Conservation (phyloP, 371 early-diverging fungal species). For the Mortierella sp. region DNA sequence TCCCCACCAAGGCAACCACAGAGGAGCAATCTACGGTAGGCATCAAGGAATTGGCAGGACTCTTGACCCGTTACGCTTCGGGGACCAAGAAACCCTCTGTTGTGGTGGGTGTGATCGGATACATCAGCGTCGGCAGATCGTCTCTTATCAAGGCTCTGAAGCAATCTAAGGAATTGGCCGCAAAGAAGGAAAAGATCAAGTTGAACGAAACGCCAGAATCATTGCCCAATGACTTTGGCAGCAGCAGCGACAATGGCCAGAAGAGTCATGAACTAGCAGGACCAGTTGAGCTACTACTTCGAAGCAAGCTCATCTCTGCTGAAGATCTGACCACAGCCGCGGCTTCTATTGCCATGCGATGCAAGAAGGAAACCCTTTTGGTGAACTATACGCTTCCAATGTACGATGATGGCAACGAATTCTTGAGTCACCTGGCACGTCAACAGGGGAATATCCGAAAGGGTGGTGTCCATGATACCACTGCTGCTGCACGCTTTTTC, state of each 20-base stretch:
- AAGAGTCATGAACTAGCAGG: no score
- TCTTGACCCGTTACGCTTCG: background rate
- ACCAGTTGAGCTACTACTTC: slow-evolving; percentile 6
- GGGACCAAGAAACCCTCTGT: background rate
- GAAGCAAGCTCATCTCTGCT: slow-evolving; percentile 9
- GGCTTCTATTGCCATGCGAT: slow-evolving; percentile 8
- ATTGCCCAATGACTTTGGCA: background rate
- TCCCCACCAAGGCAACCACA: background rate
- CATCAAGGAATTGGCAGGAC: background rate
- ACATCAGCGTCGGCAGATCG: slow-evolving; percentile 11
- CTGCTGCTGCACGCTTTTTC: slow-evolving; percentile 3
- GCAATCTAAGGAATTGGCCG: no score
- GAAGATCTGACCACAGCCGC: slow-evolving; percentile 11
- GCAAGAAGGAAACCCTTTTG: slow-evolving; percentile 9
- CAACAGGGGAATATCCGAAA: slow-evolving; percentile 11
- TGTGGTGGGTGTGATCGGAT: slow-evolving; percentile 12
- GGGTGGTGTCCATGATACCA: slow-evolving; percentile 11
- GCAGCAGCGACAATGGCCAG: no score
- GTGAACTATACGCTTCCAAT: slow-evolving; percentile 9
- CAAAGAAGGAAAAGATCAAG: background rate
- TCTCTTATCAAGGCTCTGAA: slow-evolving; percentile 11
- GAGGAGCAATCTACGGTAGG: background rate
- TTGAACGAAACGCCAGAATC: background rate
- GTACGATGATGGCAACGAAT: slow-evolving; percentile 11
- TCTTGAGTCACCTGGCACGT: slow-evolving; percentile 1